Base-by-base conservation (phyloP, 2,329 filamentous ascomycete species). In the Tolypocladium paradoxum region DNA sequence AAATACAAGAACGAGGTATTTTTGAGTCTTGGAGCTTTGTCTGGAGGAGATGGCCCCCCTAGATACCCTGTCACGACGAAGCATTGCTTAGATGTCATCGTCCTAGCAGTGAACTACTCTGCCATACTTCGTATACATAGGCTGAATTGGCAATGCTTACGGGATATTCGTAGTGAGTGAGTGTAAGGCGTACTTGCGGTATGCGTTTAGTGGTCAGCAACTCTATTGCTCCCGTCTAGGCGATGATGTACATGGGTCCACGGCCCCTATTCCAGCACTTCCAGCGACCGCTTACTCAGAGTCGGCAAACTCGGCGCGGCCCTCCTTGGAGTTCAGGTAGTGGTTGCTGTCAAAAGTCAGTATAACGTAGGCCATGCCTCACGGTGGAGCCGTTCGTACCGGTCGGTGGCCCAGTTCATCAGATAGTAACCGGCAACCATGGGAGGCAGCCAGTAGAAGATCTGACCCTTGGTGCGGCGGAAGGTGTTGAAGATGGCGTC, bases 401-500 rank as follows among this genome's bases (percentile, higher is more conserved):
- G 83, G 75, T 96, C 85, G 65, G 82, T 85, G 61, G 93, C 92
- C 93, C 93, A 99, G 69, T 87, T 75, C 85, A 97, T 88, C 61
- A 83, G 68, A 68, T 84, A 83, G 77, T 97, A 99, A 61, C 81
- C 90, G 61, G 78, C 71, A 59, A 93, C 64, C 62, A 96, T 75
- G 38, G 91, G 87, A 55, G 93, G 88, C 29, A 85, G 80, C 73
- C 91, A 84, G 81, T 91, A 99, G 63, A 97, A 83, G 62, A 95
- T 83, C 79, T 97, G 93, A 63, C 79, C 73, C 70, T 84, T 85
- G 74, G 87, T 88, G 66, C 93, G 84, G 72, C 93, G 85, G 81
- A 87, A 95, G 64, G 83, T 85, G 82, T 99, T 99, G 85, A 97
- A 97, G 77, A 97, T 75, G 66, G 91, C 92, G 61, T 85, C 87